A percentile compares a stretch with the other conserved stretches of the same genome.
These are phyloP conservation scores for Aspergillus sclerotioniger DNA, from an alignment of 495 filamentous ascomycete genomes.

Conservation along the genomic window DNA sequence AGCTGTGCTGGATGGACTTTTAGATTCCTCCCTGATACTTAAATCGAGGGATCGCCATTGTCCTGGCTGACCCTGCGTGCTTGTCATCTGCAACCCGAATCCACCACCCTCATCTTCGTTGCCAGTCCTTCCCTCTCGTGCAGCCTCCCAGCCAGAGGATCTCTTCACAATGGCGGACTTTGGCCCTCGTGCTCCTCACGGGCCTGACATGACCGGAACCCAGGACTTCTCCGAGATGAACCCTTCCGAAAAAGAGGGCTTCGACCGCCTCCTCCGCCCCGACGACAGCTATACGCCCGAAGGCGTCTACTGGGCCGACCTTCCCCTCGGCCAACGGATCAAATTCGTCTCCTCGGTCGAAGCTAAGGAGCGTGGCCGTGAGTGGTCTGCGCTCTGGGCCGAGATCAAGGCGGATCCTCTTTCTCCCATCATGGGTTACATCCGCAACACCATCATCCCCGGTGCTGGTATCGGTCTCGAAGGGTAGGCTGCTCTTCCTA, in stretches of 20 bases:
- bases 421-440: neutral
- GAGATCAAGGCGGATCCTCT: conserved; percentile 4
- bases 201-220: neutral
- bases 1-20: no score
- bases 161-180: conserved; percentile 1
- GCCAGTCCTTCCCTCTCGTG: neutral
- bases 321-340: conserved; percentile 62
- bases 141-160: neutral
- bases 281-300: conserved; percentile 77
- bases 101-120: neutral
- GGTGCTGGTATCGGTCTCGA: conserved; percentile 3
- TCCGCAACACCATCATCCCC: neutral
- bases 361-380: neutral
- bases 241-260: neutral
- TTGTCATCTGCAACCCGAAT: neutral
- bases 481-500: neutral
- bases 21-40: no score
- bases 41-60: no score
- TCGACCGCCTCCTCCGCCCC: conserved; percentile 63
- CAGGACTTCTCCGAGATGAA: conserved; percentile 1
- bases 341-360: conserved; percentile 13
- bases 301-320: conserved; percentile 89
- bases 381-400: neutral
- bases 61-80: no score
- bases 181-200: neutral